These are phyloP conservation scores for Elaeis guineensis DNA, from an alignment of 176 grass and related monocot genomes.

Conservation along the genomic window DNA sequence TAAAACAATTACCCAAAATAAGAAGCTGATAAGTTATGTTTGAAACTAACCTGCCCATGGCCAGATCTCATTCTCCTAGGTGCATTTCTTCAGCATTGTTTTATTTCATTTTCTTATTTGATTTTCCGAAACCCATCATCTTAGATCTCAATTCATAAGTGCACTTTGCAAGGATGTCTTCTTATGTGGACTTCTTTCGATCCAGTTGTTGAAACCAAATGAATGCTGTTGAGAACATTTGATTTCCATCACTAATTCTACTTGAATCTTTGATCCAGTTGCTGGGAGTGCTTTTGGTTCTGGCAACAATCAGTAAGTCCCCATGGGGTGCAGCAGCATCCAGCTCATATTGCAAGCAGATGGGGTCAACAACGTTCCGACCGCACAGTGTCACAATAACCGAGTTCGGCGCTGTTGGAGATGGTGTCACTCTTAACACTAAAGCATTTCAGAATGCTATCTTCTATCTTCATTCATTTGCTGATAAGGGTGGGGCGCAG, in stretches of 20 bases:
- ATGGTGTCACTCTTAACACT: slow-evolving; percentile 81
- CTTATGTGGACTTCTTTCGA: no score
- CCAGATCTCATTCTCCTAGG: no score
- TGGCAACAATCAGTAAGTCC: slow-evolving; percentile 22
- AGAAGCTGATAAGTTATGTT: no score
- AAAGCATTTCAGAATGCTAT: slow-evolving; percentile 98
- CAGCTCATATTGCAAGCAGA: slow-evolving; percentile 58
- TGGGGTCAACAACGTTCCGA: slow-evolving; percentile 55
- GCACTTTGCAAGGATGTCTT: no score
- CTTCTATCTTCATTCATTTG: slow-evolving; percentile 96
- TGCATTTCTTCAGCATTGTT: no score
- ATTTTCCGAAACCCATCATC: no score
- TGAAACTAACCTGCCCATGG: no score
- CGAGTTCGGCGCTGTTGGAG: slow-evolving; percentile 87
- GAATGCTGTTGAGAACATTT: no score
- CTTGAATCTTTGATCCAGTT: slow-evolving; percentile 30
- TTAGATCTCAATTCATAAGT: no score
- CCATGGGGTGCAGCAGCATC: slow-evolving; percentile 31
- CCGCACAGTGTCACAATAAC: slow-evolving; percentile 92
- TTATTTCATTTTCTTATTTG: no score
- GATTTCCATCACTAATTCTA: not conserved
- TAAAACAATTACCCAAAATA: no score
- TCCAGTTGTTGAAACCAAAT: no score
- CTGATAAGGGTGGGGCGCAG: slow-evolving; percentile 84
- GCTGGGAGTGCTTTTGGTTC: slow-evolving; percentile 38